phyloP scores from a whole-genome alignment of 805 yeast species.

The Monosporozyma siamensis region DNA sequence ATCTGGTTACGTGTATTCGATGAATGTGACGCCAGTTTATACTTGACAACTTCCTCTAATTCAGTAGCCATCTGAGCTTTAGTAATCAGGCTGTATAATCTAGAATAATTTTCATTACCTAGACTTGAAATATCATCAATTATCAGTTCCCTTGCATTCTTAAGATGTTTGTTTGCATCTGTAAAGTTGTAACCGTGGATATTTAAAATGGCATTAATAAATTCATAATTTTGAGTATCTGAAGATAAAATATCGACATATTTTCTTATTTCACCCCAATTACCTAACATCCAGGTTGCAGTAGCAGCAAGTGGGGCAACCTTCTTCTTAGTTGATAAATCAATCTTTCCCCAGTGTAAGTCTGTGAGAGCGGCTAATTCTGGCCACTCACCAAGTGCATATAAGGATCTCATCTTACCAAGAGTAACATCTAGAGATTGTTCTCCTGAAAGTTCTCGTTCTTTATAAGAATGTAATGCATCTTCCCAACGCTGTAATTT shows the following conservation, averaged over 20 bases:
- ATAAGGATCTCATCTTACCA: conserved; percentile 97
- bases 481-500: conserved; percentile 97
- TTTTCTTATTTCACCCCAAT: conserved; percentile 93
- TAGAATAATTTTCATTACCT: conserved; percentile 88
- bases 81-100: conserved; percentile 95
- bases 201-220: conserved; percentile 82
- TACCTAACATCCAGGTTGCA: conserved; percentile 96
- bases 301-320: conserved; percentile 98
- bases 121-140: conserved; percentile 91
- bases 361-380: conserved; percentile 76
- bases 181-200: conserved; percentile 79
- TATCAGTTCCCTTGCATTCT: conserved; percentile 76
- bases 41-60: conserved; percentile 85
- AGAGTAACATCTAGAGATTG: conserved; percentile 79
- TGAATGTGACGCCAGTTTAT: conserved; percentile 74
- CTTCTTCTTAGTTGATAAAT: conserved; percentile 63
- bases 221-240: conserved; percentile 91
- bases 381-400: conserved; percentile 99
- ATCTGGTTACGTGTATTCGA: conserved; percentile 71
- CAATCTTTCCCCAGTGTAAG: conserved; percentile 70
- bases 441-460: conserved; percentile 47
- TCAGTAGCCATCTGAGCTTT: conserved; percentile 97
- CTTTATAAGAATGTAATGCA: conserved; percentile 82
- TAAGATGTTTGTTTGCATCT: conserved; percentile 70
- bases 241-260: conserved; percentile 83